These are phyloP conservation scores for Leccinum fallax DNA, from an alignment of 1,284 basidiomycete genomes.

Conservation along the genomic window DNA sequence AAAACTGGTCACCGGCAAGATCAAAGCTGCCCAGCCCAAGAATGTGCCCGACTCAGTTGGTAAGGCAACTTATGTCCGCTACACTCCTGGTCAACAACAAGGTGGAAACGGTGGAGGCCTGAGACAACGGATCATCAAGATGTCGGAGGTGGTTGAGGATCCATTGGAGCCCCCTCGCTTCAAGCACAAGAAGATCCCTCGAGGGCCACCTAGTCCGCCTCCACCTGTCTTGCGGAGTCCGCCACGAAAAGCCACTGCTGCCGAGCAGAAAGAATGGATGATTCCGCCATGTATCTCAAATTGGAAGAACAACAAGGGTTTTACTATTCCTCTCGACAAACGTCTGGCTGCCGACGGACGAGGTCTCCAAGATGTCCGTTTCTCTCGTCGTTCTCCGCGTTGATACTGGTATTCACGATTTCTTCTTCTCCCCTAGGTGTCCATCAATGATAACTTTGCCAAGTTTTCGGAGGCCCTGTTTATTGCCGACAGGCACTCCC, in stretches of 20 bases:
- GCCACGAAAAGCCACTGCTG: constrained; percentile 92
- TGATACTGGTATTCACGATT: constrained; percentile 7
- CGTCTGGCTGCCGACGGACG: constrained; percentile 97
- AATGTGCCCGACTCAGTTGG: constrained; percentile 79
- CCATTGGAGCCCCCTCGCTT: constrained; percentile 96
- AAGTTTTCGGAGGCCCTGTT: constrained; percentile 97
- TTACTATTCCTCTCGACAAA: constrained; percentile 98
- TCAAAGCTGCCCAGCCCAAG: constrained; percentile 96
- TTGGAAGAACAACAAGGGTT: constrained; percentile 99
- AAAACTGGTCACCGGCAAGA: constrained; percentile 92
- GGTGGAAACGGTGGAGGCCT: constrained; percentile 63
- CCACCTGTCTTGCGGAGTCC: constrained; percentile 97
- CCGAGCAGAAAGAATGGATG: constrained; percentile 99
- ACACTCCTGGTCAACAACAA: constrained; percentile 90
- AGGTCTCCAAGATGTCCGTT: constrained; percentile 93
- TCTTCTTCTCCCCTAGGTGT: constrained; percentile 55
- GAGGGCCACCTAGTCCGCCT: constrained; percentile 94
- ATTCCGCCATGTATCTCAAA: constrained; percentile 99
- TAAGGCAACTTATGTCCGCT: constrained; percentile 88
- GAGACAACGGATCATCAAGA: constrained; percentile 98
- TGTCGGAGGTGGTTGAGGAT: constrained; percentile 97
- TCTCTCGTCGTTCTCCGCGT: background rate
- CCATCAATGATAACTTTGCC: constrained; percentile 99
- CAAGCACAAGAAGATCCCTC: constrained; percentile 98
- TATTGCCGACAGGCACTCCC: constrained; percentile 96